Conservation (phyloP, 345 rosid species). For the Eucalyptus camaldulensis region DNA sequence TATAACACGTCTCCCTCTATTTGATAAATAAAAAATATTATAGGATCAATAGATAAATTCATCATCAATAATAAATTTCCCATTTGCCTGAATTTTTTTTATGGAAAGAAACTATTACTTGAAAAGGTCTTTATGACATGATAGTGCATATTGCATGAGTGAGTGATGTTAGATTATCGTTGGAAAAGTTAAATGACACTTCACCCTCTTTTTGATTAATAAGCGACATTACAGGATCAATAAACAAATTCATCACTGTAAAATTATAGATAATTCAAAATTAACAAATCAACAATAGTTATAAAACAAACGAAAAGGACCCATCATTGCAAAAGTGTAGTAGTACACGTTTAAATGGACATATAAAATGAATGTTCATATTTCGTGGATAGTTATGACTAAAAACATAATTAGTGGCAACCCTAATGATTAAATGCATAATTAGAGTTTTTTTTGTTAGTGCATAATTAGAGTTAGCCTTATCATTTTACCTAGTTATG, state of each 20-base stretch:
- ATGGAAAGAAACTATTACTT: background rate
- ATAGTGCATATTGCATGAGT: background rate
- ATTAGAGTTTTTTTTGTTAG: background rate
- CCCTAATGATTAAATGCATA: background rate
- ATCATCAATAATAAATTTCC: background rate
- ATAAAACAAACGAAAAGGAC: background rate
- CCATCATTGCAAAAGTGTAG: background rate
- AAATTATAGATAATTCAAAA: background rate
- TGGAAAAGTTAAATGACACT: background rate
- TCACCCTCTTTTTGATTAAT: background rate
- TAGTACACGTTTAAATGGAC: background rate
- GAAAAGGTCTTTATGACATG: background rate
- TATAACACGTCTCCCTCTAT: background rate
- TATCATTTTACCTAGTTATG: background rate
- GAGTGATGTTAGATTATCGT: background rate
- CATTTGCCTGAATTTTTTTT: background rate
- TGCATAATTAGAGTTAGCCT: background rate
- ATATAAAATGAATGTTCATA: background rate
- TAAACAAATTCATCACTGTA: background rate
- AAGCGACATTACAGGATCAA: background rate
- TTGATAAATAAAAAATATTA: background rate
- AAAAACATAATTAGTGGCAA: background rate
- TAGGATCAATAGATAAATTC: background rate
- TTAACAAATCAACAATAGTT: background rate
- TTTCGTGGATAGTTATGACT: background rate